Percentiles rank a stretch among this genome's conserved stretches.
Evolutionary conservation across 2,329 filamentous ascomycete genomes (phyloP).

Genomic region (Chalaropsis ovoidea): DNA sequence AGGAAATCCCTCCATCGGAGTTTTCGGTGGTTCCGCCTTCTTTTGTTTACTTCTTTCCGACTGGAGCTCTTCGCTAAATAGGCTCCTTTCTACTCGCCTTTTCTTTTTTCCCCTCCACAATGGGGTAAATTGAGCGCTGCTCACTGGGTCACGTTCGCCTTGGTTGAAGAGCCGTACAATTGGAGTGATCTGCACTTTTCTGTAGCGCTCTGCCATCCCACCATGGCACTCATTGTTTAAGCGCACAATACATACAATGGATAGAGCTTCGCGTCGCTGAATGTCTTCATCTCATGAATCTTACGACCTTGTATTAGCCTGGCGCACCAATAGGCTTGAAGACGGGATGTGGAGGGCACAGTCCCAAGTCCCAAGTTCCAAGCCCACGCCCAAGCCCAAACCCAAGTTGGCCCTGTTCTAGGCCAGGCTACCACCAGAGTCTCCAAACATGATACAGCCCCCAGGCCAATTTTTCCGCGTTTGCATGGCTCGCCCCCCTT

Average conservation of each 20-base stretch:
- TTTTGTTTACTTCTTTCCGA: constrained; percentile 3
- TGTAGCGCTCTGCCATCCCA: background rate
- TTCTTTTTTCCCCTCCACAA: background rate
- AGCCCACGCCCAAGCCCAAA: no score
- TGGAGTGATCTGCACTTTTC: background rate
- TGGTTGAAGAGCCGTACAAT: no score
- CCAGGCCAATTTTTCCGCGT: background rate
- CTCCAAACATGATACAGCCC: background rate
- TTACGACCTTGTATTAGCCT: background rate
- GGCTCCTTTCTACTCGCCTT: background rate
- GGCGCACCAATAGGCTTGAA: constrained; percentile 4
- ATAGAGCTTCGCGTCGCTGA: background rate
- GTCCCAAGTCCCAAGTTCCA: background rate
- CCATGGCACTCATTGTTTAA: background rate
- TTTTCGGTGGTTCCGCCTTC: background rate
- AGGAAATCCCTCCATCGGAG: no score
- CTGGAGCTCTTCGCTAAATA: background rate
- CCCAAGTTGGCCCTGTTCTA: background rate
- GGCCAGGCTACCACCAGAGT: background rate
- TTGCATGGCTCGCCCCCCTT: background rate
- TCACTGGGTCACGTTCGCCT: background rate
- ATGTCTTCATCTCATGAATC: background rate
- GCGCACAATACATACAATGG: constrained; percentile 4
- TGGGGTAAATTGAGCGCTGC: background rate
- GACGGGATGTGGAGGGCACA: background rate